Conservation (phyloP, 2,329 filamentous ascomycete genomes). For the Chaetomiaceae sp. region DNA sequence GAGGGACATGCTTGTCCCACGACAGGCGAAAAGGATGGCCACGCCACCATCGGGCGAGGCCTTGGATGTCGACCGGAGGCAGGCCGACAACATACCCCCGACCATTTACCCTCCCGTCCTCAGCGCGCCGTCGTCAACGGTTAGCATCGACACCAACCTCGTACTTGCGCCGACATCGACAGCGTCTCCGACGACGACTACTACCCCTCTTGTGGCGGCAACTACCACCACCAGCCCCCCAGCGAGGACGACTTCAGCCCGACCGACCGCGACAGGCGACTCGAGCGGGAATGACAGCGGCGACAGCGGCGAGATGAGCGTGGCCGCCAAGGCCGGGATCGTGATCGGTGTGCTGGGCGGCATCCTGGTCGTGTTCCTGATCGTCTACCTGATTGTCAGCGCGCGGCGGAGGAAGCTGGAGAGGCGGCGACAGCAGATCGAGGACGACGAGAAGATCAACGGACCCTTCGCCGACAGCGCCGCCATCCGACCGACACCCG, state of each 20-base stretch:
- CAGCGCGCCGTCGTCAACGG: background rate
- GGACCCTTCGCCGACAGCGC: conserved; percentile 36
- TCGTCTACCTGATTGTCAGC: conserved; percentile 68
- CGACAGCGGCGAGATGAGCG: conserved; percentile 32
- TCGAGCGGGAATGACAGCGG: conserved; percentile 22
- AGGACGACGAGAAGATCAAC: conserved; percentile 62
- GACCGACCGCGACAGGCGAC: conserved; percentile 18
- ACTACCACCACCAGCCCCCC: too few relatives aligned
- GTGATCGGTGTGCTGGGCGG: conserved; percentile 74
- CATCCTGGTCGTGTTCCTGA: conserved; percentile 60
- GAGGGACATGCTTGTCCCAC: background rate
- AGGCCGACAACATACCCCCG: background rate
- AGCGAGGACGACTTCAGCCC: conserved; percentile 13
- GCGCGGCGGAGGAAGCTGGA: conserved; percentile 64
- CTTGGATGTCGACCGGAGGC: background rate
- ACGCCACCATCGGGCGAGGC: background rate
- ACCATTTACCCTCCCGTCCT: background rate
- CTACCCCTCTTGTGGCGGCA: background rate
- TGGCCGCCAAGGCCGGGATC: conserved; percentile 68
- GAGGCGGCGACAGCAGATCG: conserved; percentile 41
- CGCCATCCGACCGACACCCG: conserved; percentile 34
- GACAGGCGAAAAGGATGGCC: background rate
- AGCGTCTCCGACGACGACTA: background rate
- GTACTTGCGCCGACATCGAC: conserved; percentile 23
- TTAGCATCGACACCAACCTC: conserved; percentile 20